Evolutionary conservation across 177 flowering plant genomes (phyloP).

Genomic region (Vitis hybrid): DNA sequence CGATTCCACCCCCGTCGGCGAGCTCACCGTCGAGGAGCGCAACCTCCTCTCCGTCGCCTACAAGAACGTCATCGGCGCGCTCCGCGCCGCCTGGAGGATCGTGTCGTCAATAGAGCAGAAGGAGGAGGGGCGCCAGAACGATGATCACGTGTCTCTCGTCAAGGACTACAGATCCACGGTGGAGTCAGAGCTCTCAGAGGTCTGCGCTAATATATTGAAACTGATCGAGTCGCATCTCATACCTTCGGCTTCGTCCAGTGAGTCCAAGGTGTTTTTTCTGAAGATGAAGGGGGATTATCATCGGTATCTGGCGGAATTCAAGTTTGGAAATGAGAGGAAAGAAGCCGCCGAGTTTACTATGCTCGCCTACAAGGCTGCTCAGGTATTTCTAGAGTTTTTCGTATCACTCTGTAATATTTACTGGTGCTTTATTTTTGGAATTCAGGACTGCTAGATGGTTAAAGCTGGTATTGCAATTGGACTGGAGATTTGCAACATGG

Average conservation of each 20-base stretch:
- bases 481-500: too few species aligned
- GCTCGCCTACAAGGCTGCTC: constrained; percentile 42
- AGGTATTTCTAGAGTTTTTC: constrained; percentile 12
- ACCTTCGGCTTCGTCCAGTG: constrained; percentile 32
- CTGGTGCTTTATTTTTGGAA: too few species aligned
- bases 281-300: constrained; percentile 48
- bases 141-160: constrained; percentile 30
- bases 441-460: too few species aligned
- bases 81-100: constrained; percentile 38
- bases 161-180: constrained; percentile 30
- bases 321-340: constrained; percentile 31
- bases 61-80: constrained; percentile 54
- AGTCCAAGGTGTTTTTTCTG: constrained; percentile 40
- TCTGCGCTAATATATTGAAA: constrained; percentile 26
- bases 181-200: constrained; percentile 26
- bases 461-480: too few species aligned
- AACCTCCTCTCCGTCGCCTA: constrained; percentile 53
- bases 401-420: neutral
- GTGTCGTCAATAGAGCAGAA: constrained; percentile 36
- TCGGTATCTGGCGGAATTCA: constrained; percentile 39
- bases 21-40: constrained; percentile 50
- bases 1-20: constrained; percentile 8
- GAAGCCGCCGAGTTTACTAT: constrained; percentile 38
- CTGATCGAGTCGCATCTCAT: constrained; percentile 32
- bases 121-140: constrained; percentile 33